Percentiles rank a stretch among this genome's conserved stretches.
Conservation (phyloP, 2,329 filamentous ascomycete species). For the Pseudovirgaria hyperparasitica region DNA sequence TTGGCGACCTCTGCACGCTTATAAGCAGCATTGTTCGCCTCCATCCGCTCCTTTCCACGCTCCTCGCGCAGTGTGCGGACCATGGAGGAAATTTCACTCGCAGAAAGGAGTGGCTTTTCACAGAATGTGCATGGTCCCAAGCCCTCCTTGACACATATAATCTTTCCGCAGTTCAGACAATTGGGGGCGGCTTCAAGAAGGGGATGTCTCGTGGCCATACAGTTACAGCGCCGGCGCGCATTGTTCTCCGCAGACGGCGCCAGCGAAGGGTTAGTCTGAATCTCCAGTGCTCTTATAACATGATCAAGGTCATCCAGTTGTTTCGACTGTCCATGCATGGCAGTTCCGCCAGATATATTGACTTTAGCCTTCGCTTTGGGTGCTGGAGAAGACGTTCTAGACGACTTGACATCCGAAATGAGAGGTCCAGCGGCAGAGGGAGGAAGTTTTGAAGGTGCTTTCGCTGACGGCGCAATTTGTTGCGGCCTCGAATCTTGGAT, state of each 20-base stretch:
- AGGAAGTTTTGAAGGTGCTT: slow-evolving; percentile 38
- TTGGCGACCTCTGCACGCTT: slow-evolving; percentile 52
- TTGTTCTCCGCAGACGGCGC: slow-evolving; percentile 36
- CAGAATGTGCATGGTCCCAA: slow-evolving; percentile 92
- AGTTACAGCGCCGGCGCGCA: slow-evolving; percentile 62
- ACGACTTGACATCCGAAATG: slow-evolving; percentile 60
- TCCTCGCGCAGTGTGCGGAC: slow-evolving; percentile 73
- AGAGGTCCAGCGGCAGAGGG: slow-evolving; percentile 64
- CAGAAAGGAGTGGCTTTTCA: slow-evolving; percentile 56
- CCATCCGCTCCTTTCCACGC: slow-evolving; percentile 76
- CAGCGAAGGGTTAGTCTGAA: slow-evolving; percentile 77
- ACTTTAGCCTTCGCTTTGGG: slow-evolving; percentile 47
- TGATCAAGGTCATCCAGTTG: slow-evolving; percentile 56
- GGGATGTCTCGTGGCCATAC: slow-evolving; percentile 77
- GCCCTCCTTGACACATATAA: slow-evolving; percentile 89
- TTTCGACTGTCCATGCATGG: slow-evolving; percentile 71
- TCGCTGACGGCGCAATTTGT: slow-evolving; percentile 29
- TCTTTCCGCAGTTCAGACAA: slow-evolving; percentile 83
- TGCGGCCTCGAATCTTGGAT: slow-evolving; percentile 19
- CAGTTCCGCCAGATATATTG: slow-evolving; percentile 60
- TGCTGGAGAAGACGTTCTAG: slow-evolving; percentile 38
- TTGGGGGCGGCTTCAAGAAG: slow-evolving; percentile 87
- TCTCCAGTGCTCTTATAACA: slow-evolving; percentile 77
- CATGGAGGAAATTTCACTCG: slow-evolving; percentile 70
- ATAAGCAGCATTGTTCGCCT: slow-evolving; percentile 60